These are phyloP conservation scores for Triticum urartu DNA, from an alignment of 176 grass and related monocot species.

Conservation along the genomic window DNA sequence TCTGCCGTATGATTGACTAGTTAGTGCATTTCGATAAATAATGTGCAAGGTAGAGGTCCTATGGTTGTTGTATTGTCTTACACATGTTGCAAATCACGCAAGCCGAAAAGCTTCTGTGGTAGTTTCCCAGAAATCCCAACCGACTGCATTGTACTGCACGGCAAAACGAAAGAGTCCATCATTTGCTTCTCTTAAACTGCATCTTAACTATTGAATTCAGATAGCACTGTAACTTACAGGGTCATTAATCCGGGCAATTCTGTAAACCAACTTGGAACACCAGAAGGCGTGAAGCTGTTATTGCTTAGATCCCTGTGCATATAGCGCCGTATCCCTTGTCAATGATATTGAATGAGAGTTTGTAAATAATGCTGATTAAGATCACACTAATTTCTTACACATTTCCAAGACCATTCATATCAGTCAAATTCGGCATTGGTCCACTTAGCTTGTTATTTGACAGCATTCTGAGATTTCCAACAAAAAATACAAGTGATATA, in stretches of 20 bases:
- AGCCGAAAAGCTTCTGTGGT: constrained; percentile 59
- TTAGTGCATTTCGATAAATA: constrained; percentile 21
- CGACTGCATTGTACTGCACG: constrained; percentile 57
- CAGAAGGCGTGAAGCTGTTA: constrained; percentile 58
- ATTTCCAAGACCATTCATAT: constrained; percentile 40
- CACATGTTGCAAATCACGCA: constrained; percentile 45
- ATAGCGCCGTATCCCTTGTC: constrained; percentile 6
- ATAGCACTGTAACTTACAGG: constrained; percentile 48
- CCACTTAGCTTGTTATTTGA: constrained; percentile 67
- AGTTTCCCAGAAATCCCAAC: constrained; percentile 54
- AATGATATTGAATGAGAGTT: constrained; percentile 20
- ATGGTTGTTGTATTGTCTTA: constrained; percentile 41
- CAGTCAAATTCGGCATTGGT: constrained; percentile 59
- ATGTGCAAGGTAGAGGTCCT: background rate
- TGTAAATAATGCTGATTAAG: background rate
- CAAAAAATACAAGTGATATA: background rate
- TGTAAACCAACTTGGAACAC: constrained; percentile 69
- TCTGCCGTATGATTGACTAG: constrained; percentile 42
- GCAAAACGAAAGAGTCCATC: background rate
- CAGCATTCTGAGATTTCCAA: constrained; percentile 49
- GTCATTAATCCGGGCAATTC: constrained; percentile 25
- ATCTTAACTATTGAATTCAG: background rate
- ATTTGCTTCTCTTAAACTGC: background rate
- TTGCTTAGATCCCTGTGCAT: constrained; percentile 79
- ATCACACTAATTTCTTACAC: constrained; percentile 63